Evolutionary conservation across 2,329 filamentous ascomycete genomes (phyloP).

Genomic region (Xylariaceae sp.): DNA sequence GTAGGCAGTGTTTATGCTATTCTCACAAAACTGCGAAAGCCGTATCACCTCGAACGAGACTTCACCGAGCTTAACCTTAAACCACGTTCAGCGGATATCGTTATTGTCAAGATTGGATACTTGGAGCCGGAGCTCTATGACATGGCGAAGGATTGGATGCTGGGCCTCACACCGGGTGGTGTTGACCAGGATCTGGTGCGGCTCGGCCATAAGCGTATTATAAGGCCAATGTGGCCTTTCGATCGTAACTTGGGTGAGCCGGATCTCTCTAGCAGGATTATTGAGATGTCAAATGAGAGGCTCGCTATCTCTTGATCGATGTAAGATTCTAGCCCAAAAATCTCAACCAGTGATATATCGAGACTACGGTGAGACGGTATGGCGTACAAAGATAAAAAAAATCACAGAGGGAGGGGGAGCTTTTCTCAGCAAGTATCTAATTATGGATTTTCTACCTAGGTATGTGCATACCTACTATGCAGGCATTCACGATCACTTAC

Average conservation of each 20-base stretch:
- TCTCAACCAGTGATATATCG: too few relatives aligned
- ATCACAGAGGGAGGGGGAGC: too few relatives aligned
- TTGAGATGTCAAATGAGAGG: constrained; percentile 44
- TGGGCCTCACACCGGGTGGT: constrained; percentile 59
- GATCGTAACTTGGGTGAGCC: constrained; percentile 47
- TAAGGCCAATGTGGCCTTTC: constrained; percentile 57
- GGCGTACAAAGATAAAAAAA: too few relatives aligned
- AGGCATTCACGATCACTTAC: too few relatives aligned
- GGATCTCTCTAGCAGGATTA: constrained; percentile 45
- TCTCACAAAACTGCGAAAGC: constrained; percentile 58
- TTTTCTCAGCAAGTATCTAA: too few relatives aligned
- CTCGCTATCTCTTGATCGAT: background rate
- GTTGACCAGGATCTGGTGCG: constrained; percentile 59
- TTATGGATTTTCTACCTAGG: too few relatives aligned
- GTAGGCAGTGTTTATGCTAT: constrained; percentile 59
- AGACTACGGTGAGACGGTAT: too few relatives aligned
- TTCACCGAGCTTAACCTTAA: constrained; percentile 56
- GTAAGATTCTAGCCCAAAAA: too few relatives aligned
- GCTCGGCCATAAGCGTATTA: constrained; percentile 55
- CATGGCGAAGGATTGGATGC: constrained; percentile 62
- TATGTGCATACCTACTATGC: too few relatives aligned
- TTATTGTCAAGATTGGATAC: constrained; percentile 64
- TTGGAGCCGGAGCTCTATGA: constrained; percentile 60
- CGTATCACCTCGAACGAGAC: constrained; percentile 60
- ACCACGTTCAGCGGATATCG: constrained; percentile 55